Percentiles rank a stretch among this genome's conserved stretches.
Conservation (phyloP, 768 basidiomycete genomes). For the Thelephora aurantiotincta region DNA sequence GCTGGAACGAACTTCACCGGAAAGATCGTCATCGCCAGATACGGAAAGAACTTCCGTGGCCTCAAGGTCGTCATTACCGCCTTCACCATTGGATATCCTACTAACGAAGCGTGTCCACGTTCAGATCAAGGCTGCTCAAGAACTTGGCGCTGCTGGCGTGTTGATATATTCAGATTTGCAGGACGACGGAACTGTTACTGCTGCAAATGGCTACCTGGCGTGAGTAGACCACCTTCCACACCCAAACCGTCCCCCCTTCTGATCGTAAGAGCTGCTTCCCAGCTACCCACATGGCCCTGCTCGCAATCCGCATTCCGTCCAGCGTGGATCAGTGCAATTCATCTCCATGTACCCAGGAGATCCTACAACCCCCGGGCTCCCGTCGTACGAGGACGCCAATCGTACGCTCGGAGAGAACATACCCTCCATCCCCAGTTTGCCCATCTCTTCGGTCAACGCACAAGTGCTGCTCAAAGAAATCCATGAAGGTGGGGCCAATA, state of each 20-base stretch:
- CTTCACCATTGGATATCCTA: conserved; percentile 4
- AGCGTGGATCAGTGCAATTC: conserved; percentile 75
- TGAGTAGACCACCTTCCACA: conserved; percentile 13
- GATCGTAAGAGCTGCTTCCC: background rate
- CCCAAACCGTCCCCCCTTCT: background rate
- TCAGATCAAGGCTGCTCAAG: conserved; percentile 72
- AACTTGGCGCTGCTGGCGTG: conserved; percentile 63
- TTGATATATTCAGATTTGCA: conserved; percentile 79
- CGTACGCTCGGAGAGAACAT: conserved; percentile 45
- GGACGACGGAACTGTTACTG: conserved; percentile 71
- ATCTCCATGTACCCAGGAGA: conserved; percentile 49
- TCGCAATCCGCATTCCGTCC: conserved; percentile 68
- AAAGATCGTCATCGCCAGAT: conserved; percentile 67
- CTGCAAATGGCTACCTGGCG: conserved; percentile 58
- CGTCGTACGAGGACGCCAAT: conserved; percentile 72
- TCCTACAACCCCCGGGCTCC: conserved; percentile 79
- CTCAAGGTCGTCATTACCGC: conserved; percentile 44
- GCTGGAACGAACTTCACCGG: conserved; percentile 61
- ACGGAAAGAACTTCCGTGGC: conserved; percentile 69
- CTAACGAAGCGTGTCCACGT: background rate
- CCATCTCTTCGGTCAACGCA: conserved; percentile 81
- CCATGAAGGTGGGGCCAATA: conserved; percentile 27
- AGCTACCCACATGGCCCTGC: conserved; percentile 81
- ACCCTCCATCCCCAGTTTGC: conserved; percentile 74
- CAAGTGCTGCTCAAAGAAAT: conserved; percentile 37